These are phyloP conservation scores for Exophiala bonariae DNA, from an alignment of 2,329 filamentous ascomycete genomes.

Conservation along the genomic window DNA sequence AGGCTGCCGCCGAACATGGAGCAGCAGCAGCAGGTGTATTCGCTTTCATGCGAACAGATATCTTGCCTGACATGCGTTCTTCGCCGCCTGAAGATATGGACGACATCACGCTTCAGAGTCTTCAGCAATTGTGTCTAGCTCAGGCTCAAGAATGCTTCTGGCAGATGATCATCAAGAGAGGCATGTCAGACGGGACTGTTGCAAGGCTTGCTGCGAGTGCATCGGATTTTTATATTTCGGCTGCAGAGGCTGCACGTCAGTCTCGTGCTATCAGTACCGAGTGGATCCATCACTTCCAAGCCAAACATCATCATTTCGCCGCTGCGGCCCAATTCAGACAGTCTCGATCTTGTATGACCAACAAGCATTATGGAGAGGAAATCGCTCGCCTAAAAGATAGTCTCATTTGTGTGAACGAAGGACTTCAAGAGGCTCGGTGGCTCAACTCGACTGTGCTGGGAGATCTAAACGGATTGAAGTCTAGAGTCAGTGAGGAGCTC, in stretches of 20 bases:
- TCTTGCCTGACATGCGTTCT: constrained; percentile 80
- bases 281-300: constrained; percentile 97
- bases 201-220: constrained; percentile 88
- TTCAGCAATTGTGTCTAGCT: constrained; percentile 81
- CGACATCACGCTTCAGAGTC: constrained; percentile 75
- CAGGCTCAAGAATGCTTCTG: constrained; percentile 98
- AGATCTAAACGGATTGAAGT: constrained; percentile 81
- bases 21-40: constrained; percentile 84
- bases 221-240: constrained; percentile 83
- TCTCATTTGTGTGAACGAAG: constrained; percentile 78
- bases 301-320: constrained; percentile 96
- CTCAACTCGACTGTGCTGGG: constrained; percentile 78
- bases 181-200: constrained; percentile 87
- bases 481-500: constrained; percentile 78
- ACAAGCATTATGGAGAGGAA: constrained; percentile 92
- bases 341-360: constrained; percentile 87
- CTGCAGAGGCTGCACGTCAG: constrained; percentile 81
- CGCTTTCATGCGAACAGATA: constrained; percentile 69
- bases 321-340: constrained; percentile 92
- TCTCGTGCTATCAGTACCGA: constrained; percentile 87
- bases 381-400: constrained; percentile 83
- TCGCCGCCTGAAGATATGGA: constrained; percentile 96
- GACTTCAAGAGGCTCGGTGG: constrained; percentile 78
- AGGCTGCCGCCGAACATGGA: constrained; percentile 85
- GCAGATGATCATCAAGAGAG: constrained; percentile 94